phyloP scores from a whole-genome alignment of 768 basidiomycete species.

The Amanita jacksonii region DNA sequence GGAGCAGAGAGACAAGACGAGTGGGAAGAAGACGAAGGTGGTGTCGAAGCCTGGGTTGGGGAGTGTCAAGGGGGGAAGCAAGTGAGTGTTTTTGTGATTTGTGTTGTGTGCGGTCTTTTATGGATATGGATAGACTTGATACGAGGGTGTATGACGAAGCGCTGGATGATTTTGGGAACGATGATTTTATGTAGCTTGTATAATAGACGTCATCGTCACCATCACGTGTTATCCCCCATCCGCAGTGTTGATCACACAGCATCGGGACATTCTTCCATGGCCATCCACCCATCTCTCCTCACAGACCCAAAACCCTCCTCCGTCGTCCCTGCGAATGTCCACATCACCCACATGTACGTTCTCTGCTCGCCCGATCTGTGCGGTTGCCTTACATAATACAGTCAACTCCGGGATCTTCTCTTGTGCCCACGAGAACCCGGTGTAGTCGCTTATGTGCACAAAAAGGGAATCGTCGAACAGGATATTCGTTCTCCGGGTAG shows the following conservation, averaged over 20 bases:
- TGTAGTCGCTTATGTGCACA: constrained; percentile 50
- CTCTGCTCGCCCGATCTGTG: neutral
- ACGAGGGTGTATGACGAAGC: constrained; percentile 79
- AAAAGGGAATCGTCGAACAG: constrained; percentile 45
- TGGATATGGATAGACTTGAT: constrained; percentile 73
- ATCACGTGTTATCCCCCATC: no score
- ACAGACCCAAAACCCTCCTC: constrained; percentile 26
- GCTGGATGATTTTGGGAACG: constrained; percentile 77
- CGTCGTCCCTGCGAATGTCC: constrained; percentile 2
- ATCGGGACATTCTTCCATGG: constrained; percentile 22
- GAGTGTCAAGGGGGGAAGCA: constrained; percentile 53
- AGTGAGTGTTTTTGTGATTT: constrained; percentile 34
- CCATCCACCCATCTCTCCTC: constrained; percentile 33
- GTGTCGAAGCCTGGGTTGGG: constrained; percentile 69
- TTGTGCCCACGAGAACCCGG: constrained; percentile 63
- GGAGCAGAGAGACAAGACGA: constrained; percentile 78
- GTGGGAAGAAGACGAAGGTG: constrained; percentile 79
- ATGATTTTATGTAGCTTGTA: constrained; percentile 81
- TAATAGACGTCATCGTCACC: no score
- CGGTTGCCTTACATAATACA: constrained; percentile 20
- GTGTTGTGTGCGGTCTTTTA: neutral
- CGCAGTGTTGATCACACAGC: neutral
- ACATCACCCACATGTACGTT: constrained; percentile 6
- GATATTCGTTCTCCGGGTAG: constrained; percentile 25
- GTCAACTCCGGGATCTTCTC: constrained; percentile 69